A percentile compares a stretch with the other conserved stretches of the same genome.
These are phyloP conservation scores for Stereum hirsutum DNA, from an alignment of 1,284 basidiomycete species.

Conservation along the genomic window DNA sequence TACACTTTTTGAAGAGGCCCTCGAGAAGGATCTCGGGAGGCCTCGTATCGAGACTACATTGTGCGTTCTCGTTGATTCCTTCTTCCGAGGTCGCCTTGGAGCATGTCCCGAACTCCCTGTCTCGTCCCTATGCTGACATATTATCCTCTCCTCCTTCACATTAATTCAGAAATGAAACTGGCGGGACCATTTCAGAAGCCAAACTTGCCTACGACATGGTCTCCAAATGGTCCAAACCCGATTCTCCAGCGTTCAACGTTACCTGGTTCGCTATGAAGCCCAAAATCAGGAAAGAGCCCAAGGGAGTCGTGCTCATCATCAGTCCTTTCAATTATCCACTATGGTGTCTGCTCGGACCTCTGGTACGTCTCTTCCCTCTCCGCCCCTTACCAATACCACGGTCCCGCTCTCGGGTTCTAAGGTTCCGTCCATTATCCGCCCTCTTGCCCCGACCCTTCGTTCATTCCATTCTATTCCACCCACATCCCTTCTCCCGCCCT, in stretches of 20 bases:
- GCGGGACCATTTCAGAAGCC: constrained; percentile 46
- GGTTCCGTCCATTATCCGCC: background rate
- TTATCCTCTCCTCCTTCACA: background rate
- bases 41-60: constrained; percentile 44
- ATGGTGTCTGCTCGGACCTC: constrained; percentile 40
- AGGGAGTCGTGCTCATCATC: constrained; percentile 65
- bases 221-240: constrained; percentile 69
- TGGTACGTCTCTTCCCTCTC: constrained; percentile 32
- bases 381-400: too few species aligned
- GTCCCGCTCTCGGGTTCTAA: background rate
- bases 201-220: constrained; percentile 59
- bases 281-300: constrained; percentile 64
- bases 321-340: constrained; percentile 53
- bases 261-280: constrained; percentile 51
- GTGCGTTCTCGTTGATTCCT: constrained; percentile 26
- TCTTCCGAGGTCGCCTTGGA: background rate
- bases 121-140: background rate
- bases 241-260: constrained; percentile 46
- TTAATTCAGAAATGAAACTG: constrained; percentile 45
- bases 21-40: constrained; percentile 49
- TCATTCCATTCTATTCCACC: too few species aligned
- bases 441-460: too few species aligned
- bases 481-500: background rate
- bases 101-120: background rate
- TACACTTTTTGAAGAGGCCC: constrained; percentile 42